Evolutionary conservation across 2,329 filamentous ascomycete species (phyloP).

Genomic region (Rasamsonia emersonii): DNA sequence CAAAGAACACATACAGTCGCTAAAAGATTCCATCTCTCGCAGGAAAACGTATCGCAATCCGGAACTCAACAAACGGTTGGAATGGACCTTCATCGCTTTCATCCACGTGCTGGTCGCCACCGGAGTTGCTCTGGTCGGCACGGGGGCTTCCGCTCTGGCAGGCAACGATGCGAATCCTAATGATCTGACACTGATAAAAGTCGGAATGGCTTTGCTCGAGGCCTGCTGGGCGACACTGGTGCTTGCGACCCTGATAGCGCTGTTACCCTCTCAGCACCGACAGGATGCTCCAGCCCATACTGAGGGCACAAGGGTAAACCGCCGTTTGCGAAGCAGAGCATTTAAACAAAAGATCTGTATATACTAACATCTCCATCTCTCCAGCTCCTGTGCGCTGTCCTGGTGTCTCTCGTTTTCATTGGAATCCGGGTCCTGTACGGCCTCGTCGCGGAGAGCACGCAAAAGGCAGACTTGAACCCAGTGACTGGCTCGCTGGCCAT

Average conservation of each 20-base stretch:
- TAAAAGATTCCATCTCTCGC: no score
- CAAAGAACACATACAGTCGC: not conserved
- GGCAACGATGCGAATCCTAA: not conserved
- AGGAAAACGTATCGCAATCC: constrained; percentile 15
- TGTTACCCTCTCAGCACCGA: not conserved
- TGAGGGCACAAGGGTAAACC: constrained; percentile 5
- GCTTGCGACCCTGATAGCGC: not conserved
- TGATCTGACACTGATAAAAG: constrained; percentile 1
- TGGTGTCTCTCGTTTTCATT: constrained; percentile 13
- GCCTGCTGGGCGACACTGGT: constrained; percentile 2
- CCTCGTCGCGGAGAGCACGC: constrained; percentile 13
- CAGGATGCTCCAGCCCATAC: constrained; percentile 1
- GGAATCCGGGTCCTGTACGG: constrained; percentile 19
- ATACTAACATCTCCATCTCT: constrained; percentile 1
- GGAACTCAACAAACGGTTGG: constrained; percentile 1
- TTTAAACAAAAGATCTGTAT: no score
- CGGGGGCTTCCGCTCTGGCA: constrained; percentile 1
- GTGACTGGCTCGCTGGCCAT: constrained; percentile 14
- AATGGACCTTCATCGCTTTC: constrained; percentile 1
- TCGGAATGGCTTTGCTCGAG: constrained; percentile 2
- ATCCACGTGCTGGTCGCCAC: constrained; percentile 1
- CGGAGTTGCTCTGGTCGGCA: constrained; percentile 1
- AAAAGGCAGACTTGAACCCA: constrained; percentile 13
- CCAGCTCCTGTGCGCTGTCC: constrained; percentile 10
- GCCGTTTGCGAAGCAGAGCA: no score